Percentiles rank a stretch among this genome's conserved stretches.
phyloP scores from a whole-genome alignment of 768 basidiomycete genomes.

The Rossbeevera mucosa region DNA sequence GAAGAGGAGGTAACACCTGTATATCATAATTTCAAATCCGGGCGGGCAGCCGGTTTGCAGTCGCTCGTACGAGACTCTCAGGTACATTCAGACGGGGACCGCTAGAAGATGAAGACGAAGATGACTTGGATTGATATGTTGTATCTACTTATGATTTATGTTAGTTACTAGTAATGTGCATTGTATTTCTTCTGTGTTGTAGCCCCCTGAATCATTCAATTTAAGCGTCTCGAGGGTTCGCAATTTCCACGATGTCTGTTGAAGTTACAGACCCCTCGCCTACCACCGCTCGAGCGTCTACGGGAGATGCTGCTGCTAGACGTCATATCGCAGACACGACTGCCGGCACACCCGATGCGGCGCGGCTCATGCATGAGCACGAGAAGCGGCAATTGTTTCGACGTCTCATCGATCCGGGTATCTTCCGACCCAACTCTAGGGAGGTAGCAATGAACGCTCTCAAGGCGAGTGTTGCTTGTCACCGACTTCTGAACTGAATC shows the following conservation, averaged over 20 bases:
- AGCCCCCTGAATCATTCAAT: slow-evolving; percentile 24
- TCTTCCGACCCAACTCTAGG: slow-evolving; percentile 63
- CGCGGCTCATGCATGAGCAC: slow-evolving; percentile 42
- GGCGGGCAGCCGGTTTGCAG: slow-evolving; percentile 8
- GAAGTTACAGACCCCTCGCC: not conserved
- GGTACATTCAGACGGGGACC: slow-evolving; percentile 18
- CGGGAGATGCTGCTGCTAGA: slow-evolving; percentile 3
- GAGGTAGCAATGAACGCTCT: slow-evolving; percentile 57
- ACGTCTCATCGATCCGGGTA: slow-evolving; percentile 74
- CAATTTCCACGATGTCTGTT: slow-evolving; percentile 12
- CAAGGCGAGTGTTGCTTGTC: slow-evolving; percentile 39
- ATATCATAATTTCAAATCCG: slow-evolving; percentile 9
- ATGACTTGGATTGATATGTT: slow-evolving; percentile 16
- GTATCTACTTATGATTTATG: not conserved
- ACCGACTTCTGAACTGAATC: no score
- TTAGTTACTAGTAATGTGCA: not conserved
- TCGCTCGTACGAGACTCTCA: slow-evolving; percentile 4
- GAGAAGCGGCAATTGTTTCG: slow-evolving; percentile 70
- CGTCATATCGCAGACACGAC: slow-evolving; percentile 26
- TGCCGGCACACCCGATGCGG: slow-evolving; percentile 2
- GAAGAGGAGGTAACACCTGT: slow-evolving; percentile 36
- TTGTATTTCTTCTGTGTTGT: slow-evolving; percentile 1
- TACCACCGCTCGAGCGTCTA: slow-evolving; percentile 22
- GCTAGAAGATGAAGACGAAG: slow-evolving; percentile 11
- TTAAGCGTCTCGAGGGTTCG: no score